Percentiles rank a stretch among this genome's conserved stretches.
Conservation (phyloP, 1,284 basidiomycete species). For the Microbotryomycetes sp. region DNA sequence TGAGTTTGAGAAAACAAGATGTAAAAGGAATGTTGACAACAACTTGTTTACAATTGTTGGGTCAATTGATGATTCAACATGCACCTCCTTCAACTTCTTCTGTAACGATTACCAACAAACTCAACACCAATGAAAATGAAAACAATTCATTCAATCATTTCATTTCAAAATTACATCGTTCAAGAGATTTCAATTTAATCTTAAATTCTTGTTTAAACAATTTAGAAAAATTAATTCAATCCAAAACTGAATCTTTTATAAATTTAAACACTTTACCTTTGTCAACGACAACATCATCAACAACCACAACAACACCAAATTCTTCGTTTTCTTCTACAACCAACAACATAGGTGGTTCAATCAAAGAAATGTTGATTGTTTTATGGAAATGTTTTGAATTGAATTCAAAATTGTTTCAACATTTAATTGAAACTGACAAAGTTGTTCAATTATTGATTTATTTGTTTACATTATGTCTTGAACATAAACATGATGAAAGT, state of each 20-base stretch:
- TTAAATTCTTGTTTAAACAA: conserved; percentile 64
- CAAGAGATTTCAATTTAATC: conserved; percentile 77
- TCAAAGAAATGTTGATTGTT: conserved; percentile 52
- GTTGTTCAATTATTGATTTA: conserved; percentile 67
- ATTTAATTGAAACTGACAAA: conserved; percentile 40
- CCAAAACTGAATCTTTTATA: background rate
- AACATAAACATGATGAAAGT: conserved; percentile 86
- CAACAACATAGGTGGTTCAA: background rate
- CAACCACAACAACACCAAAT: background rate
- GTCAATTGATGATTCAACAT: conserved; percentile 19
- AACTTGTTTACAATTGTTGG: conserved; percentile 20
- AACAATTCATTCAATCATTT: conserved; percentile 87
- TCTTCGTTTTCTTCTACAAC: background rate
- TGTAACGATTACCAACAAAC: too few species aligned
- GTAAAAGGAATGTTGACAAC: background rate
- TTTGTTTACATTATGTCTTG: conserved; percentile 68
- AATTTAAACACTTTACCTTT: background rate
- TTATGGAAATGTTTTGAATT: conserved; percentile 80
- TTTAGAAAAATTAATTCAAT: conserved; percentile 55
- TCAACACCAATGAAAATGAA: too few species aligned
- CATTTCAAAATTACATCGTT: conserved; percentile 79
- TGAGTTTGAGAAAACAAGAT: conserved; percentile 12
- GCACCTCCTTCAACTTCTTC: conserved; percentile 51
- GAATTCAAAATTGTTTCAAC: conserved; percentile 16
- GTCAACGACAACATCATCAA: background rate